Evolutionary conservation across 1,284 basidiomycete species (phyloP).

Genomic region (Boletus smithii): DNA sequence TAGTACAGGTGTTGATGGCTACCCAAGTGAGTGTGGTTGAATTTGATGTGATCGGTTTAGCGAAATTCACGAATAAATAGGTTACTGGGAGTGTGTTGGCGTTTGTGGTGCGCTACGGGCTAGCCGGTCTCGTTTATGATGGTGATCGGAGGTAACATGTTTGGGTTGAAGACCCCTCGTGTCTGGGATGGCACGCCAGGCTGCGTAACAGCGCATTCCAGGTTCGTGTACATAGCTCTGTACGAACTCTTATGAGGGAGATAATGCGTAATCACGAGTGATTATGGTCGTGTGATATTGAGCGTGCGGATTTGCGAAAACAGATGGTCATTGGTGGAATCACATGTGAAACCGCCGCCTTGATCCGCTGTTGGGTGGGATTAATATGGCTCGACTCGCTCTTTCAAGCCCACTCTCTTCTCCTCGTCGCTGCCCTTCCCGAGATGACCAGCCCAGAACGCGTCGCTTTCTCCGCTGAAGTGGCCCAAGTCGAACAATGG

Average conservation of each 20-base stretch:
- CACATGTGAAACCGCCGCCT: constrained; percentile 19
- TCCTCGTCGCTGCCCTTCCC: background rate
- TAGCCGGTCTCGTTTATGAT: constrained; percentile 85
- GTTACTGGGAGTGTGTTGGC: constrained; percentile 71
- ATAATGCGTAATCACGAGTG: constrained; percentile 27
- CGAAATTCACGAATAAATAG: constrained; percentile 35
- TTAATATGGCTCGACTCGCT: constrained; percentile 1
- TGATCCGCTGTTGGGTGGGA: background rate
- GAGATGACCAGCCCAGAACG: constrained; percentile 57
- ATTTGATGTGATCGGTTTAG: constrained; percentile 3
- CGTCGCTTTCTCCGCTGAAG: constrained; percentile 74
- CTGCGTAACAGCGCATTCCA: no score
- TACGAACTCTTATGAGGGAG: no score
- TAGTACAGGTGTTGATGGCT: constrained; percentile 70
- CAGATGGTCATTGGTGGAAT: constrained; percentile 19
- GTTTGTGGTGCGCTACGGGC: constrained; percentile 82
- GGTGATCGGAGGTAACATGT: constrained; percentile 77
- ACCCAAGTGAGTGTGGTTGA: constrained; percentile 54
- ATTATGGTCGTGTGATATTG: background rate
- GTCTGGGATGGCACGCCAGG: no score
- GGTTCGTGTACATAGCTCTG: no score
- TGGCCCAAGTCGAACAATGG: constrained; percentile 84
- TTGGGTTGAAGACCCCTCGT: no score
- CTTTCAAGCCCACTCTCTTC: background rate
- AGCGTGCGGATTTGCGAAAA: background rate